phyloP scores from a whole-genome alignment of 768 basidiomycete genomes.

The Tulasnella sp. region DNA sequence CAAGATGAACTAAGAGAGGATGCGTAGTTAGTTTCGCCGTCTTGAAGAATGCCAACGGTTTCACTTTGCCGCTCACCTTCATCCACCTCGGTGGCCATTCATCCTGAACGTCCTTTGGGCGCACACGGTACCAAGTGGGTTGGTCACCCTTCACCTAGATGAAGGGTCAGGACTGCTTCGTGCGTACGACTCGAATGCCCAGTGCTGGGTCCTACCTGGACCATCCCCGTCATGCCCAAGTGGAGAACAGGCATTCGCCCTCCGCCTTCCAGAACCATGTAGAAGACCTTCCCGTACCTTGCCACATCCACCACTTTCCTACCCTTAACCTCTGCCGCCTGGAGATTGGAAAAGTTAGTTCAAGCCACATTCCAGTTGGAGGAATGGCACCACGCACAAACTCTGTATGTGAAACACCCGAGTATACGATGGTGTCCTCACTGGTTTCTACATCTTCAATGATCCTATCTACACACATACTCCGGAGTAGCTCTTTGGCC shows the following conservation, averaged over 20 bases:
- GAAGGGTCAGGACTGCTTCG: not conserved
- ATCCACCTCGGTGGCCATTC: constrained; percentile 16
- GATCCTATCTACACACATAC: constrained; percentile 41
- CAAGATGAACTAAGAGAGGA: constrained; percentile 9
- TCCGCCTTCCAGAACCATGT: constrained; percentile 48
- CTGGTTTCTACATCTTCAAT: constrained; percentile 47
- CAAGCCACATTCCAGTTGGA: too few relatives aligned
- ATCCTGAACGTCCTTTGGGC: constrained; percentile 1
- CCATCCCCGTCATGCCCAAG: constrained; percentile 82
- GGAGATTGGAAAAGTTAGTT: constrained; percentile 5
- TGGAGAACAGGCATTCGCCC: constrained; percentile 61
- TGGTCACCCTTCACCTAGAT: constrained; percentile 10
- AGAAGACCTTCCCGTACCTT: constrained; percentile 35
- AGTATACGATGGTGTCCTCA: constrained; percentile 55
- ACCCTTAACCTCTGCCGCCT: constrained; percentile 44
- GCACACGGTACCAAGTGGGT: constrained; percentile 8
- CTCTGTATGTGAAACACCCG: constrained; percentile 41
- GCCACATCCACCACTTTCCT: constrained; percentile 27
- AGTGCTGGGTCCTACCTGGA: constrained; percentile 37
- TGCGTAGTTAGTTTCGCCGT: not conserved
- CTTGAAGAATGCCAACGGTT: not conserved
- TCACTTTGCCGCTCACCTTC: constrained; percentile 5
- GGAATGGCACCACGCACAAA: constrained; percentile 43
- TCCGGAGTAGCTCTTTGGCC: constrained; percentile 46
- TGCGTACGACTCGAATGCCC: not conserved